A percentile compares a stretch with the other conserved stretches of the same genome.
Evolutionary conservation across 352 stramenopile species (phyloP).

Genomic region (Stramenopiles sp.): DNA sequence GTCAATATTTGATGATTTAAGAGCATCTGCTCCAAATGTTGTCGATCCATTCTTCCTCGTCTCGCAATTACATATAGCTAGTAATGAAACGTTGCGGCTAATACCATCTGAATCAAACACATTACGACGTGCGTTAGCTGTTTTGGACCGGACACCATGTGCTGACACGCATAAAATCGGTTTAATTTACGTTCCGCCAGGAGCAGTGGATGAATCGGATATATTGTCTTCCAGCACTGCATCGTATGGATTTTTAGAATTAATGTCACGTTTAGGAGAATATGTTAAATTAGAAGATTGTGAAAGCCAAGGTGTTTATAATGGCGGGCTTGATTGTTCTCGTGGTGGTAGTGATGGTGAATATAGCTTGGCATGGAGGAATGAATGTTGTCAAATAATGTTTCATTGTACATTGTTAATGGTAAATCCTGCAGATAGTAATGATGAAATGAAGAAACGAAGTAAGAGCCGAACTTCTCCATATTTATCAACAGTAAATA

Average conservation of each 20-base stretch:
- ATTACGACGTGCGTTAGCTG: constrained; percentile 36
- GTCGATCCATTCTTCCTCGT: not conserved
- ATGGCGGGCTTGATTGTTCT: constrained; percentile 43
- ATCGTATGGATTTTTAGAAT: constrained; percentile 43
- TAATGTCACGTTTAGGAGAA: constrained; percentile 38
- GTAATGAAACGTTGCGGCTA: constrained; percentile 30
- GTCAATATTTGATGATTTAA: not conserved
- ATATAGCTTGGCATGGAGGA: constrained; percentile 44
- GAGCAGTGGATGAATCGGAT: constrained; percentile 34
- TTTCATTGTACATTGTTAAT: constrained; percentile 34
- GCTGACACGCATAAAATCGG: constrained; percentile 63
- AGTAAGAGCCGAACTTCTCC: not conserved
- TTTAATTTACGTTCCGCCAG: constrained; percentile 38
- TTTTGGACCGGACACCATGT: constrained; percentile 47
- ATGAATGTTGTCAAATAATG: constrained; percentile 36
- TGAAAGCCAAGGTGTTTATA: constrained; percentile 30
- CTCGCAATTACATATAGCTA: not conserved
- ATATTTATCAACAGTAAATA: constrained; percentile 16
- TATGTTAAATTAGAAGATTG: constrained; percentile 39
- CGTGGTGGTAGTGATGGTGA: constrained; percentile 38
- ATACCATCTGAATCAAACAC: constrained; percentile 33
- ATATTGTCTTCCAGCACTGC: constrained; percentile 38
- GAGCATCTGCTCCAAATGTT: not conserved
- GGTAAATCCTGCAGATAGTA: not conserved
- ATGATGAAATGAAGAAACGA: not conserved